These are phyloP conservation scores for Avena sativa DNA, from an alignment of 176 grass and related monocot species.

Conservation along the genomic window DNA sequence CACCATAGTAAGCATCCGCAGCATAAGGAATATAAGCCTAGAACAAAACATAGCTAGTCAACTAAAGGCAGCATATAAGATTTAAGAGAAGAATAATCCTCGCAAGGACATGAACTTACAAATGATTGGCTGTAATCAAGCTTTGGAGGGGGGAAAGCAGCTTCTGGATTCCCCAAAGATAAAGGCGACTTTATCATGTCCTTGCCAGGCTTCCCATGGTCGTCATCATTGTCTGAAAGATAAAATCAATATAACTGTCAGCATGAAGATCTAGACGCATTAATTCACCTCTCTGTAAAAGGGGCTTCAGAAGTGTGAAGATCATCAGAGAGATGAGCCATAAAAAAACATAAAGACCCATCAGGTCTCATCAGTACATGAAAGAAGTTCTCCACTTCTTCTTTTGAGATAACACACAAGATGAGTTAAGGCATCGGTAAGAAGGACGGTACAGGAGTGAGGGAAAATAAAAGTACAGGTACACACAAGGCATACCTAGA, in stretches of 20 bases:
- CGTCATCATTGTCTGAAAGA: slow-evolving; percentile 56
- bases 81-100: slow-evolving; percentile 32
- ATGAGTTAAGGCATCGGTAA: slow-evolving; percentile 7
- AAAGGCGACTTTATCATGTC: slow-evolving; percentile 32
- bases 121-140: slow-evolving; percentile 54
- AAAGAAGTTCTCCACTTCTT: background rate
- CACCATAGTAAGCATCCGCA: slow-evolving; percentile 61
- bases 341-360: background rate
- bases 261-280: slow-evolving; percentile 1
- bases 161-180: slow-evolving; percentile 54
- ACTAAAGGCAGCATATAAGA: slow-evolving; percentile 12
- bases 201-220: slow-evolving; percentile 39
- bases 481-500: slow-evolving; percentile 6
- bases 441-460: slow-evolving; percentile 5
- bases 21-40: slow-evolving; percentile 63
- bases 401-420: slow-evolving; percentile 30
- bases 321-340: slow-evolving; percentile 9
- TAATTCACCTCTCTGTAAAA: slow-evolving; percentile 3
- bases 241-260: slow-evolving; percentile 26
- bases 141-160: slow-evolving; percentile 43
- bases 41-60: slow-evolving; percentile 35
- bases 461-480: background rate
- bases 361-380: slow-evolving; percentile 2
- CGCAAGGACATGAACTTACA: slow-evolving; percentile 54
- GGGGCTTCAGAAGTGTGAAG: slow-evolving; percentile 12